These are phyloP conservation scores for Vicia sativa DNA, from an alignment of 306 rosid species.

Conservation along the genomic window DNA sequence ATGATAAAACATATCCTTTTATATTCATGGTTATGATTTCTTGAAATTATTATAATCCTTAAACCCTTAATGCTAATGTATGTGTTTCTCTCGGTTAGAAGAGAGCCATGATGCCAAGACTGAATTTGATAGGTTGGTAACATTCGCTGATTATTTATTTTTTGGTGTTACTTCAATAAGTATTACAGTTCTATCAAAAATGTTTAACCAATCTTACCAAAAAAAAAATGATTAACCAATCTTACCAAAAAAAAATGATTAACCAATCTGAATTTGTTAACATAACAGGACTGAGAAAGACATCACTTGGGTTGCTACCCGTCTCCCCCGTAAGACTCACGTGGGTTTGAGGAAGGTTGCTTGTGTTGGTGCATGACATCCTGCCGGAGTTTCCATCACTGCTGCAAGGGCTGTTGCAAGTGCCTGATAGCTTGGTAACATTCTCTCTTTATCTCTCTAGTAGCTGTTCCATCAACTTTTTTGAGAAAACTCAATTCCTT, in stretches of 20 bases:
- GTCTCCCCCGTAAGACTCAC: constrained; percentile 54
- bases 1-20: too few relatives aligned
- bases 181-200: too few relatives aligned
- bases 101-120: constrained; percentile 51
- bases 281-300: too few relatives aligned
- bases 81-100: constrained; percentile 34
- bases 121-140: constrained; percentile 68
- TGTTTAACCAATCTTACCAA: too few relatives aligned
- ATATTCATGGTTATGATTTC: background rate
- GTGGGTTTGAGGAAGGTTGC: constrained; percentile 92
- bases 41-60: background rate
- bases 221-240: too few relatives aligned
- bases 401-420: constrained; percentile 90
- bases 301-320: too few relatives aligned
- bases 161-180: too few relatives aligned
- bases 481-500: too few relatives aligned
- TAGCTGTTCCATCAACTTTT: background rate
- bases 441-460: constrained; percentile 1
- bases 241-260: too few relatives aligned
- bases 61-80: background rate
- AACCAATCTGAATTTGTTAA: too few relatives aligned
- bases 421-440: constrained; percentile 60
- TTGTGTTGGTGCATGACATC: constrained; percentile 97
- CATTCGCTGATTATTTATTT: background rate
- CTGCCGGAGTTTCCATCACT: constrained; percentile 83